These are phyloP conservation scores for Mycena maculata DNA, from an alignment of 768 basidiomycete species.

Conservation along the genomic window DNA sequence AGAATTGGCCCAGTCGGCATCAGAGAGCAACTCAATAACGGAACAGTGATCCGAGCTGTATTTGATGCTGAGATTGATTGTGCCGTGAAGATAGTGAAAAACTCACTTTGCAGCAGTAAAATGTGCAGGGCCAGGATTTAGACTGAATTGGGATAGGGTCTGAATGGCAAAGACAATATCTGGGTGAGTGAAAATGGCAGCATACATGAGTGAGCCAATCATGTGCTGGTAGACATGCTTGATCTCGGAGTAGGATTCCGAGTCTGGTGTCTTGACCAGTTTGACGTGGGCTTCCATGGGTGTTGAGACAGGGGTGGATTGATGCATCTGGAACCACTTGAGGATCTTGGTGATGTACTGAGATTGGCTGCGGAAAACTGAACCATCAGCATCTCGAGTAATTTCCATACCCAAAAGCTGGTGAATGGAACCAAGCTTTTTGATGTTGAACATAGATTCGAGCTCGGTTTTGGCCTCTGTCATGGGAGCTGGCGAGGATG, in stretches of 20 bases:
- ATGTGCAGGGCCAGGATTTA: constrained; percentile 12
- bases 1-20: constrained; percentile 10
- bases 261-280: constrained; percentile 15
- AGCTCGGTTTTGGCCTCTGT: constrained; percentile 27
- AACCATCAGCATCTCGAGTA: constrained; percentile 22
- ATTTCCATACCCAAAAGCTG: constrained; percentile 42
- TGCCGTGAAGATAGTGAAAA: constrained; percentile 6
- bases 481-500: constrained; percentile 10
- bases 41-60: constrained; percentile 1
- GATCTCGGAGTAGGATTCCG: constrained; percentile 20
- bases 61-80: constrained; percentile 10
- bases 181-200: constrained; percentile 44
- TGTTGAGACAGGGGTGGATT: background rate
- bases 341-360: constrained; percentile 35
- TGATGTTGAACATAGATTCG: constrained; percentile 28
- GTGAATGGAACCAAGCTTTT: constrained; percentile 31
- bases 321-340: constrained; percentile 23
- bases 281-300: constrained; percentile 18
- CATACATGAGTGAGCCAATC: constrained; percentile 45
- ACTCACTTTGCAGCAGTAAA: constrained; percentile 3
- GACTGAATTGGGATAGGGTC: constrained; percentile 40
- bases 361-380: constrained; percentile 35
- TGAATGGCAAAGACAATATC: constrained; percentile 46
- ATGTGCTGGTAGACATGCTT: constrained; percentile 38
- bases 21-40: constrained; percentile 7